Conservation (phyloP, 768 basidiomycete species). For the Lentinus tigrinus region DNA sequence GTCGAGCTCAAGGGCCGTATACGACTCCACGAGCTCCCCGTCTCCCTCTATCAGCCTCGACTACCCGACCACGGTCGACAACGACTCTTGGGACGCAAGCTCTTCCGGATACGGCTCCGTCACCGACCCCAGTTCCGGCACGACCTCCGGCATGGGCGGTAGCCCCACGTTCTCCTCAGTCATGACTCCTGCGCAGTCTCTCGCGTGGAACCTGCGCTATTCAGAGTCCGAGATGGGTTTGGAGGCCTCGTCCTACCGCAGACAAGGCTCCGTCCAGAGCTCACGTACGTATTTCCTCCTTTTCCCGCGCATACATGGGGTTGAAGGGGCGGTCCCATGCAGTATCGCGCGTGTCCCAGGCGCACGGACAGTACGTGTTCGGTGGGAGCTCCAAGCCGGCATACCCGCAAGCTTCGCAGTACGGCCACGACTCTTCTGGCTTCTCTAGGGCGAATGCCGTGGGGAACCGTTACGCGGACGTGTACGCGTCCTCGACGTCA, state of each 20-base stretch:
- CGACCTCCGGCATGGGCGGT: not conserved
- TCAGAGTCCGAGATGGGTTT: not conserved
- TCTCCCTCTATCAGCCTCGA: slow-evolving; percentile 10
- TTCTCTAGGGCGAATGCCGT: not conserved
- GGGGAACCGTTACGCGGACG: slow-evolving; percentile 2
- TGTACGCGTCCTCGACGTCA: slow-evolving; percentile 7
- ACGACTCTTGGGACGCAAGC: slow-evolving; percentile 7
- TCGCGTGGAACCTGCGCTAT: slow-evolving; percentile 16
- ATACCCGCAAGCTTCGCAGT: not conserved
- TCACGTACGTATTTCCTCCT: slow-evolving; percentile 2
- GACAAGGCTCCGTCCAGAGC: not conserved
- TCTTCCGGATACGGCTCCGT: slow-evolving; percentile 6
- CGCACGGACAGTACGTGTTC: slow-evolving; percentile 4
- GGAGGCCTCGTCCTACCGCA: slow-evolving; percentile 7
- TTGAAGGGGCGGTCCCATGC: not conserved
- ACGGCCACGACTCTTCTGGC: slow-evolving; percentile 4
- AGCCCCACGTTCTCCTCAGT: slow-evolving; percentile 18
- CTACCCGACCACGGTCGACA: not conserved
- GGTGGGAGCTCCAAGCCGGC: not conserved
- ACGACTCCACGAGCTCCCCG: not conserved
- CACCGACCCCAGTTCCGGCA: not conserved
- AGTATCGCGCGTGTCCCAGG: slow-evolving; percentile 18
- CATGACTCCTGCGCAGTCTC: slow-evolving; percentile 24
- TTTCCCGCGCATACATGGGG: not conserved
- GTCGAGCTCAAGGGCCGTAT: not conserved